A percentile compares a stretch with the other conserved stretches of the same genome.
phyloP scores from a whole-genome alignment of 2,329 filamentous ascomycete genomes.

The Daldinia eschscholtzii region DNA sequence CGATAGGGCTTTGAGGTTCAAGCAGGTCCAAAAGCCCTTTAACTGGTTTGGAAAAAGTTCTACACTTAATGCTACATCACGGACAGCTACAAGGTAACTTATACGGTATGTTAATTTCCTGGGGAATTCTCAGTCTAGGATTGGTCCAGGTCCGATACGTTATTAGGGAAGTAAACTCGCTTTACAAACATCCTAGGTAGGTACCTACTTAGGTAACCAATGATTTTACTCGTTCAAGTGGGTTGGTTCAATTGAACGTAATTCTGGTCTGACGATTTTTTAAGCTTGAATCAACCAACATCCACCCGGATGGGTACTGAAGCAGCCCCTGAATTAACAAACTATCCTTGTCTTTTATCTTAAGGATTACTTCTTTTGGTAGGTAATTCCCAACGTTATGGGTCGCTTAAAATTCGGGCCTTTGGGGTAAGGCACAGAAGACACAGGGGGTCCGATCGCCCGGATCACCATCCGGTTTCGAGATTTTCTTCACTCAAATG shows the following conservation, averaged over 20 bases:
- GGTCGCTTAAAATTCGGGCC: neutral
- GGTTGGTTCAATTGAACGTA: neutral
- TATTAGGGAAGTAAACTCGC: neutral
- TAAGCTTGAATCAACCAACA: neutral
- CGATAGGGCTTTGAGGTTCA: neutral
- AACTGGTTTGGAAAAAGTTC: too few relatives aligned
- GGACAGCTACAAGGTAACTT: too few relatives aligned
- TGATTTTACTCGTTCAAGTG: neutral
- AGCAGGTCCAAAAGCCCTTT: neutral
- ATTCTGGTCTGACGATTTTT: neutral
- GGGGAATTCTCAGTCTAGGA: neutral
- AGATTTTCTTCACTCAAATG: neutral
- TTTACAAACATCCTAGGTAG: neutral
- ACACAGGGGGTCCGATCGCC: neutral
- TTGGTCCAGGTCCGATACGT: neutral
- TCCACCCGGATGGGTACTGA: neutral
- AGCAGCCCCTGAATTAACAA: constrained; percentile 6
- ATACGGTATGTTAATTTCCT: neutral
- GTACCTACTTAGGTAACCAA: neutral
- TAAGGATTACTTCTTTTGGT: neutral
- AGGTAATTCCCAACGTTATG: constrained; percentile 2
- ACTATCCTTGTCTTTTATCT: neutral
- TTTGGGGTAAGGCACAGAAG: neutral
- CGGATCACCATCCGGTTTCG: neutral
- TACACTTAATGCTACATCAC: too few relatives aligned